These are phyloP conservation scores for Leccinellum luteum DNA, from an alignment of 768 basidiomycete species.

Conservation along the genomic window DNA sequence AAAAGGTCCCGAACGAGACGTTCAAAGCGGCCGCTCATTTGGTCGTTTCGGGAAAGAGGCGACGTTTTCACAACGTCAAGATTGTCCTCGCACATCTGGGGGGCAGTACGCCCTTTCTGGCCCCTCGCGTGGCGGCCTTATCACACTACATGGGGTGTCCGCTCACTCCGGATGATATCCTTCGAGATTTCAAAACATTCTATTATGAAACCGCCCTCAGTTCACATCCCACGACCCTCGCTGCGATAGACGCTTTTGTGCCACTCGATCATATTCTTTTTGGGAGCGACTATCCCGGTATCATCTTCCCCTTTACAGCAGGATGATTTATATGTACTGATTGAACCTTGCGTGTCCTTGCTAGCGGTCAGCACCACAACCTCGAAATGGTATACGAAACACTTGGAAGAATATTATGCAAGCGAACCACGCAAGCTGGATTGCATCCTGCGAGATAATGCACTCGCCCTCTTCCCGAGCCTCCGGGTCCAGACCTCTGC, in stretches of 20 bases:
- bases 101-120: slow-evolving; percentile 64
- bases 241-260: slow-evolving; percentile 51
- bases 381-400: slow-evolving; percentile 59
- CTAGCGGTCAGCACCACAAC: slow-evolving; percentile 58
- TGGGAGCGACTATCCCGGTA: slow-evolving; percentile 79
- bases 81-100: slow-evolving; percentile 75
- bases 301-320: slow-evolving; percentile 7
- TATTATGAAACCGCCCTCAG: slow-evolving; percentile 75
- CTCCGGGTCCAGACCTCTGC: slow-evolving; percentile 8
- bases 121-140: slow-evolving; percentile 65
- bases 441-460: slow-evolving; percentile 48
- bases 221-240: slow-evolving; percentile 50
- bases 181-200: slow-evolving; percentile 67
- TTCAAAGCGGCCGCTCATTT: slow-evolving; percentile 80
- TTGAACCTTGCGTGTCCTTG: background rate
- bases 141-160: slow-evolving; percentile 68
- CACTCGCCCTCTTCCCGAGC: slow-evolving; percentile 50
- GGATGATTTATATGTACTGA: background rate
- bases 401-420: slow-evolving; percentile 49
- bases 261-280: slow-evolving; percentile 54
- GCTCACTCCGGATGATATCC: slow-evolving; percentile 60
- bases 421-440: slow-evolving; percentile 39
- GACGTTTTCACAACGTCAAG: slow-evolving; percentile 54
- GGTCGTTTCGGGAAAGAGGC: slow-evolving; percentile 68
- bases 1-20: slow-evolving; percentile 76